Percentiles rank a stretch among this genome's conserved stretches.
Conservation (phyloP, 345 rosid genomes). For the Citrus glauca region DNA sequence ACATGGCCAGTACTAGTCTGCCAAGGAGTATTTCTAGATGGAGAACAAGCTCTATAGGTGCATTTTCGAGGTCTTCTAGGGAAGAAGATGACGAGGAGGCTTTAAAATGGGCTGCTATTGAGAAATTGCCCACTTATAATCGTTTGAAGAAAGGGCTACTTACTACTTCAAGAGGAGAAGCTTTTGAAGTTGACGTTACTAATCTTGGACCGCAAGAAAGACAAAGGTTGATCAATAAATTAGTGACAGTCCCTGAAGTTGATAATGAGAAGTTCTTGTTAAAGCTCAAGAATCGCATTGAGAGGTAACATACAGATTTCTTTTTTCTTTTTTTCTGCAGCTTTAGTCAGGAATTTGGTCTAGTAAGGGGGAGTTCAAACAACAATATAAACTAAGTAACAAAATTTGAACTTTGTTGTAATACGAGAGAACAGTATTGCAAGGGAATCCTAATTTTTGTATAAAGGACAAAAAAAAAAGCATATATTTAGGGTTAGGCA, state of each 20-base stretch:
- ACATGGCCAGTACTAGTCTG: not conserved
- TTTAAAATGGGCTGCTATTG: constrained; percentile 50
- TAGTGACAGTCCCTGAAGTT: constrained; percentile 25
- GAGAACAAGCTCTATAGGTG: constrained; percentile 37
- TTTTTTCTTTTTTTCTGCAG: no score
- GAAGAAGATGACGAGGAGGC: constrained; percentile 69
- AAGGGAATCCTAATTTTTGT: no score
- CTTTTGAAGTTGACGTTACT: constrained; percentile 14
- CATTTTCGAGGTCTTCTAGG: constrained; percentile 51
- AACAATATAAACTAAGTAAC: no score
- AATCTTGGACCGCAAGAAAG: constrained; percentile 19
- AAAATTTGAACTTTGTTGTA: no score
- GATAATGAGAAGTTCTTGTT: constrained; percentile 32
- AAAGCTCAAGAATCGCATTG: constrained; percentile 28
- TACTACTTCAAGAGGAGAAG: constrained; percentile 9
- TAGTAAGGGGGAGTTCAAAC: no score
- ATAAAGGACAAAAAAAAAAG: no score
- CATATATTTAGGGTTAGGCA: no score
- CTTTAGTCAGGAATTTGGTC: no score
- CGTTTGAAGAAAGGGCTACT: constrained; percentile 45
- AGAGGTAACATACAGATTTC: constrained; percentile 14
- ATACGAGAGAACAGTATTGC: no score
- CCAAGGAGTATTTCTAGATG: not conserved
- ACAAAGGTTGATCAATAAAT: constrained; percentile 22
- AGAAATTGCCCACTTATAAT: constrained; percentile 41